Evolutionary conservation across 768 basidiomycete species (phyloP), one percentile per base, ranked within the genome.

Genomic region (Suillus ampliporus): DNA sequence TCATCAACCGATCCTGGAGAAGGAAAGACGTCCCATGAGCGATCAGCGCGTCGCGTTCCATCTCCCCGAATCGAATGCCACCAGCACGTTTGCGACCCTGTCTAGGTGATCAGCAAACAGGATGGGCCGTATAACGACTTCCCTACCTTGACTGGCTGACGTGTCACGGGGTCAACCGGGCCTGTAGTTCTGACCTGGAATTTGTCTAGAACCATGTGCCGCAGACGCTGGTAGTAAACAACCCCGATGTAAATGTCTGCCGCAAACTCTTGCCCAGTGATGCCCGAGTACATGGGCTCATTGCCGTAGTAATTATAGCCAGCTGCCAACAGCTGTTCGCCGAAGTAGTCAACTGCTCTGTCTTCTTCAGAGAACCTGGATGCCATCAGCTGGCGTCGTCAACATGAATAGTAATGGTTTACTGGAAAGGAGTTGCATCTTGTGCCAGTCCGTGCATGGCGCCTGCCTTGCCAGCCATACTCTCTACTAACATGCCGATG

Each of bases 171-270:
- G 78, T 99, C 97, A 38, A 99, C 94, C 15, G 97, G 96, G 6
- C 97, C 97, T 21, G 95, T 98, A 28, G 97, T 99, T 67, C 97
- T 89, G 28, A 99, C 97, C 81, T 99, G 97, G 84, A 97, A 99
- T 79, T 99, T 99, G 82, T 99, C 97, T 66, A 97, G 84, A 62
- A 99, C 97, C 97, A 99, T 99, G 84, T 99, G 97, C 68, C 97
- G 90, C 62, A 99, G 83, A 58, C 97, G 91, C 74, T 99, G 97
- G 77, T 99, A 99, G 80, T 99, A 99, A 61, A 99, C 97, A 43
- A 98, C 90, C 21, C 97, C 97, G 66, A 99, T 86, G 77, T 99
- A 99, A 71, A 99, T 99, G 75, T 99, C 97, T 8, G 97, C 97
- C 46, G 92, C 90, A 76, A 99, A 99, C 78, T 99, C 97, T 77